phyloP scores from a whole-genome alignment of 2,329 filamentous ascomycete genomes.

The Cladobotryum mycophilum region DNA sequence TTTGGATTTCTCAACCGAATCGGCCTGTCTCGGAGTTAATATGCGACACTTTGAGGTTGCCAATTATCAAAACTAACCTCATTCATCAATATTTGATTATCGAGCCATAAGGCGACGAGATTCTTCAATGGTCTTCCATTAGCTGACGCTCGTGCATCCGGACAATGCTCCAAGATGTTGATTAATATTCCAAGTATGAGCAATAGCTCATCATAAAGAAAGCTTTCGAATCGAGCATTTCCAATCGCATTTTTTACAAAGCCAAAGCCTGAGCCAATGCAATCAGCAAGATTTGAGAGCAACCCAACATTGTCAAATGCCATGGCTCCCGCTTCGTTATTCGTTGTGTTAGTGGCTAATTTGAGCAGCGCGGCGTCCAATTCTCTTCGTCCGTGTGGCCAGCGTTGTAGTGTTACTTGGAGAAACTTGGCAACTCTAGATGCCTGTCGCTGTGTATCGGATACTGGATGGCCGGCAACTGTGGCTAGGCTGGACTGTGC shows the following conservation, averaged over 20 bases:
- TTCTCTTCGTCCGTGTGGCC: slow-evolving; percentile 23
- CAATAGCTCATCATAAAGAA: slow-evolving; percentile 63
- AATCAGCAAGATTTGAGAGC: slow-evolving; percentile 40
- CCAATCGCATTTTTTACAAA: slow-evolving; percentile 42
- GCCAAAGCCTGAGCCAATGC: slow-evolving; percentile 47
- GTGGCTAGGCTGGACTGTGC: slow-evolving; percentile 24
- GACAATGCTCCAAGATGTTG: slow-evolving; percentile 77
- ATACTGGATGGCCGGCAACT: not conserved
- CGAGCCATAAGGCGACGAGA: slow-evolving; percentile 61
- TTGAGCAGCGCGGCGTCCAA: slow-evolving; percentile 33
- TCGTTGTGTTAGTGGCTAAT: slow-evolving; percentile 78
- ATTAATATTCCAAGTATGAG: slow-evolving; percentile 77
- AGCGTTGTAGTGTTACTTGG: slow-evolving; percentile 21
- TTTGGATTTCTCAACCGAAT: slow-evolving; percentile 67
- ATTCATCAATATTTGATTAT: slow-evolving; percentile 56
- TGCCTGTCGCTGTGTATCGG: slow-evolving; percentile 20
- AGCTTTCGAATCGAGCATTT: slow-evolving; percentile 42
- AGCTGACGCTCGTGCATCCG: slow-evolving; percentile 37
- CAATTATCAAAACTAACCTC: slow-evolving; percentile 51
- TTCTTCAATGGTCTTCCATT: slow-evolving; percentile 42
- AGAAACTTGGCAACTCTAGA: slow-evolving; percentile 26
- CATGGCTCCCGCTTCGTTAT: slow-evolving; percentile 68
- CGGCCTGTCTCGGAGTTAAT: slow-evolving; percentile 41
- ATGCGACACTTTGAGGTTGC: not conserved
- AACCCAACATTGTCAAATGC: slow-evolving; percentile 59